These are phyloP conservation scores for Wallemia hederae DNA, from an alignment of 1,284 basidiomycete genomes.

Conservation along the genomic window DNA sequence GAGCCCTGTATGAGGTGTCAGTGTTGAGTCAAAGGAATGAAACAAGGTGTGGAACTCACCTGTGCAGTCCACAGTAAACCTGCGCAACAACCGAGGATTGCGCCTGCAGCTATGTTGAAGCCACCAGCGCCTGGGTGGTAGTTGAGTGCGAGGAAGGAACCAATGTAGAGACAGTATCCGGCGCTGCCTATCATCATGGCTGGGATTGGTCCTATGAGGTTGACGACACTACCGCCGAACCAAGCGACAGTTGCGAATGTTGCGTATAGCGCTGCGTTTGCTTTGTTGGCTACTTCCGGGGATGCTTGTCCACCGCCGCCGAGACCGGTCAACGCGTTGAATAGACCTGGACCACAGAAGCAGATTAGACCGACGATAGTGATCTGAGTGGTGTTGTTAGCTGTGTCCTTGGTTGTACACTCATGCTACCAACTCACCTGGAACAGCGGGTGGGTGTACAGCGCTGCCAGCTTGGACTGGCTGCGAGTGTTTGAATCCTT, in stretches of 20 bases:
- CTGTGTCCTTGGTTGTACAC: not conserved
- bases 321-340: not conserved
- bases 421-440: not conserved
- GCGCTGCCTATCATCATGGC: not conserved
- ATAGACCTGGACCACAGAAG: not conserved
- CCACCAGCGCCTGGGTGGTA: conserved; percentile 10
- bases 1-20: conserved; percentile 14
- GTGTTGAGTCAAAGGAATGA: not conserved
- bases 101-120: conserved; percentile 16
- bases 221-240: not conserved
- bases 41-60: not conserved
- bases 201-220: not conserved
- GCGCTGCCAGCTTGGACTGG: not conserved
- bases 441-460: not conserved
- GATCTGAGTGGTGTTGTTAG: not conserved
- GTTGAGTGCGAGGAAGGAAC: conserved; percentile 15
- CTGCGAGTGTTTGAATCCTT: not conserved
- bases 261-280: not conserved
- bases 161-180: conserved; percentile 14
- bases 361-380: not conserved
- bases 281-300: not conserved
- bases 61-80: conserved; percentile 14
- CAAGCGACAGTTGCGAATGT: not conserved
- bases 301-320: not conserved
- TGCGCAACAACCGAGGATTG: conserved; percentile 20